Base-by-base conservation (phyloP, 2,329 filamentous ascomycete species). In the Cladosporium cucumerinum region DNA sequence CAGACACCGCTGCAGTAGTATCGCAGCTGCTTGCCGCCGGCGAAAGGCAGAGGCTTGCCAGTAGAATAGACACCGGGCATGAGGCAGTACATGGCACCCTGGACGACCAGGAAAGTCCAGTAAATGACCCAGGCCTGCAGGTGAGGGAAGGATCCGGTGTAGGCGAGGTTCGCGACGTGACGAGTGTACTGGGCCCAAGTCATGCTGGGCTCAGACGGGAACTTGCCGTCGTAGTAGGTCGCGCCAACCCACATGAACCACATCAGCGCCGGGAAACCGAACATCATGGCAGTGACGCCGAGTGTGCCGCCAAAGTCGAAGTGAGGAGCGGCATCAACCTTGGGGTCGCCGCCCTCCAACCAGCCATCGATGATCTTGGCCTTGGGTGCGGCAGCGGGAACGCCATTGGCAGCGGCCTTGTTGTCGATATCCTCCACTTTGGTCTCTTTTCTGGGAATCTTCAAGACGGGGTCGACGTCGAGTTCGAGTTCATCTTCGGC, bases 211-310 rank as follows among this genome's bases (percentile, higher is more conserved):
- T 76, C 73, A 51, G 81, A 80, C 18, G 95, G 95, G 60, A 96
- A 83, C 68, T 90, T 88, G 71, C 94, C 94, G 75, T 92, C 82
- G 80, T 97, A 99, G 81, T 94, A 97, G 58, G 89, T 93, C 36
- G 94, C 91, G 59, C 95, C 95, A 78, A 96, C 89, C 93, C 93
- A 98, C 93, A 99, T 97, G 81, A 97, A 98, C 85, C 92, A 97
- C 94, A 98, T 98, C 72, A 99, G 85, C 43, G 89, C 68, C n/a
- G 95, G 95, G 79, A 98, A 99, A 54, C 90, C 87, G 68, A 93
- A 84, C 92, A 98, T 98, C 86, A 97, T 93, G 70, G 86, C 82
- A 18, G 85, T 79, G 49, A 93, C 89, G 63, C 95, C 94, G n/a
- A 85, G 76, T 3, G 91, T 88, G 65, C 95, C 95, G 68, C 94